Evolutionary conservation across 163 green algal genomes (phyloP), one percentile per base, ranked within the genome.

Genomic region (Scenedesmus sp.): DNA sequence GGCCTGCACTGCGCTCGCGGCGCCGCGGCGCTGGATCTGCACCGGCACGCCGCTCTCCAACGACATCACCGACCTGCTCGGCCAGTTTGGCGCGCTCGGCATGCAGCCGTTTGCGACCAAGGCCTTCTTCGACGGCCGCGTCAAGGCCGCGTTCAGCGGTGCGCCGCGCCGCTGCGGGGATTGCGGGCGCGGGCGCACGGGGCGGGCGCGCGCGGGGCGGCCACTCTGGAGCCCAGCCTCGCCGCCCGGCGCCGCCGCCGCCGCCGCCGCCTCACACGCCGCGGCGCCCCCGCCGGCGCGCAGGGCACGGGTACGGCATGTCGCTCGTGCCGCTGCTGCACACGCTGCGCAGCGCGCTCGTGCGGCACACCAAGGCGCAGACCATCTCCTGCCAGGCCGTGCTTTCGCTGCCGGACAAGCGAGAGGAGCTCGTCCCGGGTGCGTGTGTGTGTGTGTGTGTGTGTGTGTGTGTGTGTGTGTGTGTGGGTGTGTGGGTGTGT

Each of bases 41-140:
- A 67, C 39, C 50, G 73, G 92, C 65, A 97, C 92, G 0, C 92
- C 92, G 9, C 82, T 96, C 54, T 85, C 77, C 79, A 93, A 77
- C 10, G 84, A 85, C 58, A 66, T 93, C 13, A 60, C 62, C 7
- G 91, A 95, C 78, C 84, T 95, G 45, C 50, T 82, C 15, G 85
- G 88, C 4, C 88, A 93, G 81, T 87, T 91, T 9, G 57, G 18
- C 0, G 82, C 82, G 28, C 80, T 94, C n/a, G 57, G 56, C 3
- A 56, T 91, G 73, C 17, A 64, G 17, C 86, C 85, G 20, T 80
- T 91, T 44, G 63, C 54, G 77, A 84, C 75, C 48, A 86, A 85
- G 70, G 70, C 44, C 42, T 89, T 85, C 75, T 91, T 90, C 51
- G 50, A 78, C 28, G 1, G 47, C 1, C 48, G 74, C 47, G 60